Conservation (phyloP, 768 basidiomycete species). For the Serpula lacrymans region DNA sequence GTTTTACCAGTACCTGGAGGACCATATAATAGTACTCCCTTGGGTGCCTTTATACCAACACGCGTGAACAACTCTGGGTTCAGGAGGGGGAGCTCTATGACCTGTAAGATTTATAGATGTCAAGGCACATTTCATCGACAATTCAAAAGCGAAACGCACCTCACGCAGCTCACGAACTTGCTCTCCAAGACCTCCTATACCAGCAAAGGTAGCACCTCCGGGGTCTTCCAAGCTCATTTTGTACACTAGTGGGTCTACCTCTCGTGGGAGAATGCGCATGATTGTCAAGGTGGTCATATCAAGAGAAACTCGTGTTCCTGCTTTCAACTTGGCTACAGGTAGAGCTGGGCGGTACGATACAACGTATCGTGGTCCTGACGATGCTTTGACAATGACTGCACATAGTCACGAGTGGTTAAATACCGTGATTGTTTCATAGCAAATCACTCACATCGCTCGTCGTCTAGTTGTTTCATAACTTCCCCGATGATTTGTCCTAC, state of each 20-base stretch:
- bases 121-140: background rate
- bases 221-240: slow-evolving; percentile 99
- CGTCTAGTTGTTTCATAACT: slow-evolving; percentile 97
- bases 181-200: slow-evolving; percentile 93
- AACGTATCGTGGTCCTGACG: slow-evolving; percentile 96
- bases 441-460: slow-evolving; percentile 81
- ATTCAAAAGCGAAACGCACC: slow-evolving; percentile 40
- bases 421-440: background rate
- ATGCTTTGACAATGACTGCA: slow-evolving; percentile 96
- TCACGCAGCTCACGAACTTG: slow-evolving; percentile 97
- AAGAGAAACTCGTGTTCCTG: slow-evolving; percentile 91
- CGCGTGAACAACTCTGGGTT: slow-evolving; percentile 92
- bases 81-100: slow-evolving; percentile 92
- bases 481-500: slow-evolving; percentile 99
- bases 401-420: slow-evolving; percentile 2
- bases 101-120: slow-evolving; percentile 38
- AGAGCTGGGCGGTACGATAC: slow-evolving; percentile 94
- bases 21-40: slow-evolving; percentile 93
- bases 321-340: slow-evolving; percentile 87
- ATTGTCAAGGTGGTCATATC: slow-evolving; percentile 99
- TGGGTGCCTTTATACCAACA: slow-evolving; percentile 96
- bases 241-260: slow-evolving; percentile 97
- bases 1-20: slow-evolving; percentile 98
- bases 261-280: slow-evolving; percentile 96
- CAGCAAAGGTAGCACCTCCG: slow-evolving; percentile 91